Evolutionary conservation across 148 eudicot species (phyloP), one percentile per base, ranked within the genome.

Genomic region (Rhododendron ovatum): DNA sequence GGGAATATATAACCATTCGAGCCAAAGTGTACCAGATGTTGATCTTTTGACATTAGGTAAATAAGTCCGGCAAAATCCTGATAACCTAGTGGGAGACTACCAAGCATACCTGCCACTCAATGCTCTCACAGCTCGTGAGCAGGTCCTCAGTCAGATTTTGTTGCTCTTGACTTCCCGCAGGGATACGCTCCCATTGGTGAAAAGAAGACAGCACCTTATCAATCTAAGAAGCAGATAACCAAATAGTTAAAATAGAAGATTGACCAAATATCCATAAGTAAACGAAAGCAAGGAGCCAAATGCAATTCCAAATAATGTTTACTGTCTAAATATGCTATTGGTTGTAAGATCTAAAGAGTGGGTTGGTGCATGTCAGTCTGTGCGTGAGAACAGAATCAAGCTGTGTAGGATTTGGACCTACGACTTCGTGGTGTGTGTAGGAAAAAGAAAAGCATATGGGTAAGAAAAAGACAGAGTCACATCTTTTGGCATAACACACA

Each of bases 81-180:
- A 24, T 37, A 53, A 41, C 43, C 13, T 41, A 30, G 14, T 37
- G 5, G 37, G 45, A 67, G 45, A 45, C 39, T 71, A 81, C 28
- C 37, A 87, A 67, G 80, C 86, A 85, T 92, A 96, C 99, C 98
- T 96, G 99, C 98, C 98, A 94, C 88, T 91, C 94, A 86, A 96
- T 91, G 92, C 99, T 96, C 84, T 92, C 99, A 90, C 94, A 96
- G 80, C 91, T 87, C 77, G 89, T 83, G 50, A 92, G 91, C 65
- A 96, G 89, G 87, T 91, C 91, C 86, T 91, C 92, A 24, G 91
- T 88, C 71, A 94, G 80, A 63, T 86, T 91, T 13, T 22, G 84
- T 77, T 88, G 94, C 85, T 93, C 94, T 48, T 88, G 91, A 84
- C 86, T 86, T 84, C 91, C 90, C 43, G 88, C 84, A 85, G 89